Conservation (phyloP, 2,329 filamentous ascomycete species). For the Emericellopsis atlantica region DNA sequence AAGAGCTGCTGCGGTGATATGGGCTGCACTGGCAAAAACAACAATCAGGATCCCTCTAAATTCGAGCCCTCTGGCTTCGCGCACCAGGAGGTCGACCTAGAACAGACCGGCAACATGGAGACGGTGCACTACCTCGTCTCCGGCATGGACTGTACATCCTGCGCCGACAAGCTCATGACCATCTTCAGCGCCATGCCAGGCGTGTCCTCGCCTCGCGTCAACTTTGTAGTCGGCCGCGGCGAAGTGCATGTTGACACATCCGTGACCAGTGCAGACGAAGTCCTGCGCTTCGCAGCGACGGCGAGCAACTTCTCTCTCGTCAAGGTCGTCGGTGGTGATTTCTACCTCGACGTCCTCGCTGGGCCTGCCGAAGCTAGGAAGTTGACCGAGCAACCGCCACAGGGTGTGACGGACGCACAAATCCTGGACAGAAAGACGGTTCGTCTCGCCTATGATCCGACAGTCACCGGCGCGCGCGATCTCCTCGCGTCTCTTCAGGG, state of each 20-base stretch:
- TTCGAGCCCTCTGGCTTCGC: not conserved
- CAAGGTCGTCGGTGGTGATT: constrained; percentile 9
- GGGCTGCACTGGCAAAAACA: not conserved
- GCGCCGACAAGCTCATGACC: constrained; percentile 18
- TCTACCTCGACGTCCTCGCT: constrained; percentile 11
- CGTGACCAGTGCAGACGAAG: constrained; percentile 11
- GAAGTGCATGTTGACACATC: constrained; percentile 16
- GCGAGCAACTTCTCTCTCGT: constrained; percentile 11
- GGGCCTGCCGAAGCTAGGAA: constrained; percentile 6
- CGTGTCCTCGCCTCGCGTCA: constrained; percentile 18
- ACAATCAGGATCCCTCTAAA: not conserved
- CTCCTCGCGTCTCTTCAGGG: constrained; percentile 6
- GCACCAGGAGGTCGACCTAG: constrained; percentile 7
- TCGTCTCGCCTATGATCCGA: constrained; percentile 20
- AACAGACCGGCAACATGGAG: constrained; percentile 12
- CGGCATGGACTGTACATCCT: constrained; percentile 24
- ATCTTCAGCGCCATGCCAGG: constrained; percentile 13
- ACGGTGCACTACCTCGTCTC: constrained; percentile 14
- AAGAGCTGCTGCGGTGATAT: too few species aligned
- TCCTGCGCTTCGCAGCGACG: constrained; percentile 8
- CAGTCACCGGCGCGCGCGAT: constrained; percentile 15
- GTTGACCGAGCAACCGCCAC: constrained; percentile 3
- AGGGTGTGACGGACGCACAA: constrained; percentile 12
- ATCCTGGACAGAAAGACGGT: constrained; percentile 16
- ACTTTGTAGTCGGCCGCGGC: constrained; percentile 23